Percentiles rank a stretch among this genome's conserved stretches.
These are phyloP conservation scores for Boletus nobilissimus DNA, from an alignment of 1,284 basidiomycete species.

Conservation along the genomic window DNA sequence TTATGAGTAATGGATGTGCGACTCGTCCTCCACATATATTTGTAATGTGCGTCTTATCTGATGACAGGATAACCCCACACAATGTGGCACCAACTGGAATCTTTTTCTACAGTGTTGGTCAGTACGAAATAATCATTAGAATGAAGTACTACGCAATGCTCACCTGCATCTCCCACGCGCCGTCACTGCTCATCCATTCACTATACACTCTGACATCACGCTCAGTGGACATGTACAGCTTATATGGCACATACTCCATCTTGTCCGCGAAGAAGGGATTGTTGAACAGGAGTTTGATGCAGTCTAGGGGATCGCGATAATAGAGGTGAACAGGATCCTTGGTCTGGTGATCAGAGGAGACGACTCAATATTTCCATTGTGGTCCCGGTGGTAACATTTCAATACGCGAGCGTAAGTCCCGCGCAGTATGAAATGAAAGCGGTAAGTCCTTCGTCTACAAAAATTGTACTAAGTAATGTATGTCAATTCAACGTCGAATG, in stretches of 20 bases:
- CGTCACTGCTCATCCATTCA: not conserved
- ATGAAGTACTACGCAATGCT: not conserved
- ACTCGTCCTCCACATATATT: not conserved
- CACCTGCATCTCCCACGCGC: not conserved
- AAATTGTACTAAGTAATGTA: no score
- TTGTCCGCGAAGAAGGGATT: not conserved
- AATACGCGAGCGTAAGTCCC: constrained; percentile 4
- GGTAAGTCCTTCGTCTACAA: no score
- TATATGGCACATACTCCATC: not conserved
- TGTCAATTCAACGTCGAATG: no score
- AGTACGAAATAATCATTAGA: not conserved
- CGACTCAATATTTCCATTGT: not conserved
- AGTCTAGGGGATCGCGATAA: not conserved
- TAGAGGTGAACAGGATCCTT: not conserved
- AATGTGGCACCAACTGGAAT: not conserved
- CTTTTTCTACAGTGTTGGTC: not conserved
- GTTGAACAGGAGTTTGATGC: not conserved
- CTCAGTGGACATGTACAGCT: not conserved
- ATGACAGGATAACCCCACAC: constrained; percentile 31
- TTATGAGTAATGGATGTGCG: constrained; percentile 24
- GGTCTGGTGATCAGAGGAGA: not conserved
- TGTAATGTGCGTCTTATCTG: constrained; percentile 23
- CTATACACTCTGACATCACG: not conserved
- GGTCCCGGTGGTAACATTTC: constrained; percentile 1
- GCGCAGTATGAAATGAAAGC: not conserved